Evolutionary conservation across 805 yeast species (phyloP), one percentile per base, ranked within the genome.

Genomic region (Metschnikowia sp.): DNA sequence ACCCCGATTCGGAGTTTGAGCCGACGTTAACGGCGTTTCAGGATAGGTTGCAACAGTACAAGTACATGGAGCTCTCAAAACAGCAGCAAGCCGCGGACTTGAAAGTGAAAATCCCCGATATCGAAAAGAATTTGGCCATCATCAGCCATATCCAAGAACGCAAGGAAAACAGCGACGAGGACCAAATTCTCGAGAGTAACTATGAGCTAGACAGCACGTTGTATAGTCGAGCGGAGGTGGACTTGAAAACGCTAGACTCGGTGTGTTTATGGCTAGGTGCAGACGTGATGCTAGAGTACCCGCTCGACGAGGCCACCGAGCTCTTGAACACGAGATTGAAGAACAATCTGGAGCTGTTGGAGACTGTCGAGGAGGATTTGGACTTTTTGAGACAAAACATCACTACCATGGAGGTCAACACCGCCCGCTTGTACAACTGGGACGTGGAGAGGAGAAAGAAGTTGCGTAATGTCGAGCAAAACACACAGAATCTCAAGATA

Each of bases 241-340:
- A 80, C 35, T 72, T 81, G 6, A 75, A 82, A 32, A 78, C 77
- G 29, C 62, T 77, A 43, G 66, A 78, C 26, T 64, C 70, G 2
- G 98, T 94, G 1, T 82, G 82, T 53, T 73, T 94, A 40, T 94
- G 99, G 99, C 76, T 94, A n/a, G 99, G 99, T 10, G 99, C 99
- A 0, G 96, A 90, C 57, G 91, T 92, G 8, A 92, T 94, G 98
- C 75, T 94, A 61, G 98, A 94, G 63, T 94, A 92, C 61, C 91
- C 96, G 11, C 71, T 89, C 26, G 86, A 79, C 34, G 99, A 94
- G 64, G 99, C 99, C 2, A 77, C 83, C 40, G 83, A 75, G 32
- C 74, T 94, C 56, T 70, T 94, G 47, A 60, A 72, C 10, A 75
- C 75, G 34, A 82, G 92, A 63, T 75, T 91, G 51, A 64, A 65